Conservation (phyloP, 2,329 filamentous ascomycete genomes). For the Gnomoniopsis smithogilvyi region DNA sequence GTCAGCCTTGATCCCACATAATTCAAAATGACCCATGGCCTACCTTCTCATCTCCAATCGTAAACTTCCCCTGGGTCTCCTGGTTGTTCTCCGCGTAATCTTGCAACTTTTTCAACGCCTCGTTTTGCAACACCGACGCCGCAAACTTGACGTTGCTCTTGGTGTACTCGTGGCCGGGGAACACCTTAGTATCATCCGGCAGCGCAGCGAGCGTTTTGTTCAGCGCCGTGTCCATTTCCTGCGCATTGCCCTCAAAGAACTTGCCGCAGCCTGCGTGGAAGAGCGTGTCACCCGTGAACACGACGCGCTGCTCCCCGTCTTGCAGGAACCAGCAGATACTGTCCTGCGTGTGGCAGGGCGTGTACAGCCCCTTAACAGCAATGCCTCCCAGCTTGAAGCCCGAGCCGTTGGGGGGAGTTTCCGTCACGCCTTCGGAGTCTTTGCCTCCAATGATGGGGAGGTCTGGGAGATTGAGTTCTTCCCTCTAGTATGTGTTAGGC, state of each 20-base stretch:
- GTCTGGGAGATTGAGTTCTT: conserved; percentile 51
- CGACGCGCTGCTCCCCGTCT: conserved; percentile 70
- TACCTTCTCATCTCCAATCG: conserved; percentile 96
- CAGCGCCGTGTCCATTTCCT: conserved; percentile 89
- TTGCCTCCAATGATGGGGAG: conserved; percentile 84
- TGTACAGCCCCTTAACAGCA: conserved; percentile 82
- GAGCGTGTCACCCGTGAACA: conserved; percentile 95
- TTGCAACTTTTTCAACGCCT: conserved; percentile 73
- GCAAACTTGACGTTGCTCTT: conserved; percentile 92
- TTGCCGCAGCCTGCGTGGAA: conserved; percentile 94
- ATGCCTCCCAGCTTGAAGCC: conserved; percentile 83
- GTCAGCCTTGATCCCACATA: conserved; percentile 1
- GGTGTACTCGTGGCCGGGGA: conserved; percentile 97
- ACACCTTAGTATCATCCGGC: conserved; percentile 89
- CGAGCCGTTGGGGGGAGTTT: conserved; percentile 71
- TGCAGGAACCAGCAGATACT: conserved; percentile 95
- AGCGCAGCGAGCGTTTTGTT: conserved; percentile 79
- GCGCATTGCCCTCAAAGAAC: conserved; percentile 89
- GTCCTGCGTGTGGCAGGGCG: conserved; percentile 96
- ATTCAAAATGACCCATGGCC: conserved; percentile 10
- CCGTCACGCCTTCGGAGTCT: conserved; percentile 76
- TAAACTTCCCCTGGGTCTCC: conserved; percentile 93
- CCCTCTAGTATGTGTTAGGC: conserved; percentile 25
- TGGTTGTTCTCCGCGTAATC: conserved; percentile 74
- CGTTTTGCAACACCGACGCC: conserved; percentile 69